Percentiles rank a stretch among this genome's conserved stretches.
Conservation (phyloP, 208 protist genomes). For the Wallacemonas rigidus region DNA sequence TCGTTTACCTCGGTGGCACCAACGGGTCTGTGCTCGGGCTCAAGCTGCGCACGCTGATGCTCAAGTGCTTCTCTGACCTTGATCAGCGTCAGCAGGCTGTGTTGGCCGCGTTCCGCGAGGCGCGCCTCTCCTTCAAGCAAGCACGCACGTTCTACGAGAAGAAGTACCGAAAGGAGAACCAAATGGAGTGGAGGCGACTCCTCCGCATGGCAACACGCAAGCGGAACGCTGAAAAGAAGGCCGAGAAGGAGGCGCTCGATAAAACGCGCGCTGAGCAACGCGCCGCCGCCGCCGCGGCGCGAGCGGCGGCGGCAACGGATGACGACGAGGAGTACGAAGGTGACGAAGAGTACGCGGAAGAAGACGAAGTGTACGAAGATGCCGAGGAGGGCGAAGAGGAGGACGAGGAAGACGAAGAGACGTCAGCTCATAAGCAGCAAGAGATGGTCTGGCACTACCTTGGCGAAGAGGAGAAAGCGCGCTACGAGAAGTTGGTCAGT, state of each 20-base stretch:
- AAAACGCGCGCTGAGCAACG: slow-evolving; percentile 30
- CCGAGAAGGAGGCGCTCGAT: slow-evolving; percentile 44
- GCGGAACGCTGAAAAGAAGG: slow-evolving; percentile 36
- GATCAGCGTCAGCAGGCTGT: slow-evolving; percentile 46
- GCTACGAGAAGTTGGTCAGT: slow-evolving; percentile 28
- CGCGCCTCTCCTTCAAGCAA: slow-evolving; percentile 45
- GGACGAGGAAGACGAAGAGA: slow-evolving; percentile 32
- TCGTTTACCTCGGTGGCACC: slow-evolving; percentile 56
- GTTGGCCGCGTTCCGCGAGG: slow-evolving; percentile 36
- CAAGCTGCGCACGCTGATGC: slow-evolving; percentile 42
- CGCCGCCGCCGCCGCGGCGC: slow-evolving; percentile 17
- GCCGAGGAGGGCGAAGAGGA: slow-evolving; percentile 30
- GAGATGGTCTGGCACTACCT: slow-evolving; percentile 42
- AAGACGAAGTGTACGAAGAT: slow-evolving; percentile 15
- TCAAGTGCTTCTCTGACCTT: slow-evolving; percentile 51
- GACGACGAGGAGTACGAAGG: slow-evolving; percentile 24
- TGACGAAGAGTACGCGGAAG: slow-evolving; percentile 18
- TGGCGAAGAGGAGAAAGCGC: slow-evolving; percentile 41
- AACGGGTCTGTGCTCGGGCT: slow-evolving; percentile 71
- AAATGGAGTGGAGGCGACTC: slow-evolving; percentile 39
- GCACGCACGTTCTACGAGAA: slow-evolving; percentile 35
- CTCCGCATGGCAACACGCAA: slow-evolving; percentile 43
- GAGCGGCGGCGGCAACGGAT: slow-evolving; percentile 28
- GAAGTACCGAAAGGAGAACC: slow-evolving; percentile 39
- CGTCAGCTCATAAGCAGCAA: slow-evolving; percentile 24